These are phyloP conservation scores for Epichloe uncinata DNA, from an alignment of 2,329 filamentous ascomycete species.

Conservation along the genomic window DNA sequence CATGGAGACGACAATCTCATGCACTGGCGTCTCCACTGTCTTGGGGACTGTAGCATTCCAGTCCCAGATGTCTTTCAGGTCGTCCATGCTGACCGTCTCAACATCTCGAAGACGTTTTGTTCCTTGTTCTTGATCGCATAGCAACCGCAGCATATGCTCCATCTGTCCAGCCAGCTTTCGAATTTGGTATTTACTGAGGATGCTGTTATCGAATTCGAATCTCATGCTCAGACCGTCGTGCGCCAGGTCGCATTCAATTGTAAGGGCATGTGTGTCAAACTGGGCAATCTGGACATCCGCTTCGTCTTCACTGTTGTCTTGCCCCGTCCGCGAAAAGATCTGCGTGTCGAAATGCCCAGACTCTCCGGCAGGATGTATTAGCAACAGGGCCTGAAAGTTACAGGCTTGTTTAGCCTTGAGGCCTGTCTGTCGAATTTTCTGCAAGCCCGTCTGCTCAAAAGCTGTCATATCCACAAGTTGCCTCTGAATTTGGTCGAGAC, in stretches of 20 bases:
- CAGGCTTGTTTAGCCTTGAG: constrained; percentile 7
- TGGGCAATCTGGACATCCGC: background rate
- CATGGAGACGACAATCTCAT: constrained; percentile 2
- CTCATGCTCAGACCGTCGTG: background rate
- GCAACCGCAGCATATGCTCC: background rate
- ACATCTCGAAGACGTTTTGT: background rate
- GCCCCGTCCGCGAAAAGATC: background rate
- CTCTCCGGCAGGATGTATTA: background rate
- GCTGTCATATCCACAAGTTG: constrained; percentile 12
- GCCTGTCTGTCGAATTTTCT: constrained; percentile 13
- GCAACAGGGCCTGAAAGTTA: constrained; percentile 9
- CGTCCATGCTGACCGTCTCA: background rate
- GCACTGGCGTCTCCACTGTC: constrained; percentile 3
- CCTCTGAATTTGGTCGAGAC: constrained; percentile 11
- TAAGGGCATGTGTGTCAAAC: constrained; percentile 1
- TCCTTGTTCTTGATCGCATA: background rate
- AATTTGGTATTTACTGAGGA: background rate
- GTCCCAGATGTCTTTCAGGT: constrained; percentile 5
- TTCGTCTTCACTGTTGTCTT: background rate
- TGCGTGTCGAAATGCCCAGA: background rate
- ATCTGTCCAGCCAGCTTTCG: constrained; percentile 1
- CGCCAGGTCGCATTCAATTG: constrained; percentile 2
- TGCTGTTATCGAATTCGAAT: background rate
- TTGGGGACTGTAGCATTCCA: constrained; percentile 4
- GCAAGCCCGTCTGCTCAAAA: constrained; percentile 16